Evolutionary conservation across 441 rosid genomes (phyloP).

Genomic region (Geranium incanum): DNA sequence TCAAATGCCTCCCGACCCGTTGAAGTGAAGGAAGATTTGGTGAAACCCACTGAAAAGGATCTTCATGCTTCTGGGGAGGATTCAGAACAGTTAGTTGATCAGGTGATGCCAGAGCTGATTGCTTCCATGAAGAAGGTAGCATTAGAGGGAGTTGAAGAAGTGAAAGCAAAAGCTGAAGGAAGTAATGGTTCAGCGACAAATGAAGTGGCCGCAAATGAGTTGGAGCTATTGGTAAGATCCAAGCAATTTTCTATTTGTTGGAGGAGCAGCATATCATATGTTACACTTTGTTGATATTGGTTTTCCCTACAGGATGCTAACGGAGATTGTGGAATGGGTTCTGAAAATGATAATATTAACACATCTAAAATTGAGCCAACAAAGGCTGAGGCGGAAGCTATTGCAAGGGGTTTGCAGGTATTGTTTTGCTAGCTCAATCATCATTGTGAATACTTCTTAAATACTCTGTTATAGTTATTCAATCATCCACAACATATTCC

Average conservation of each 20-base stretch:
- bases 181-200: conserved; percentile 29
- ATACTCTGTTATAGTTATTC: too few relatives aligned
- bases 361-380: conserved; percentile 78
- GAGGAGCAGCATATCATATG: conserved; percentile 14
- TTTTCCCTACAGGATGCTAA: conserved; percentile 43
- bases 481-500: background rate
- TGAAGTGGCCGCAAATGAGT: conserved; percentile 30
- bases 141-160: conserved; percentile 67
- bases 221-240: conserved; percentile 57
- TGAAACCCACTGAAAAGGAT: conserved; percentile 32
- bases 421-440: conserved; percentile 15
- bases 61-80: conserved; percentile 35
- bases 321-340: conserved; percentile 55
- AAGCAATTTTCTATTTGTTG: conserved; percentile 18
- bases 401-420: conserved; percentile 86
- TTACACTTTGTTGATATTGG: conserved; percentile 15
- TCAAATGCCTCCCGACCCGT: conserved; percentile 24
- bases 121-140: conserved; percentile 71
- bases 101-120: conserved; percentile 35
- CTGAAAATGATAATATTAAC: conserved; percentile 49
- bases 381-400: conserved; percentile 91
- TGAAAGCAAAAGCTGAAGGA: conserved; percentile 52
- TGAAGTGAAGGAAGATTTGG: conserved; percentile 26
- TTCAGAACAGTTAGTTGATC: conserved; percentile 36
- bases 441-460: background rate